Base-by-base conservation (phyloP, 2,329 filamentous ascomycete genomes). In the Falciphora oryzae region DNA sequence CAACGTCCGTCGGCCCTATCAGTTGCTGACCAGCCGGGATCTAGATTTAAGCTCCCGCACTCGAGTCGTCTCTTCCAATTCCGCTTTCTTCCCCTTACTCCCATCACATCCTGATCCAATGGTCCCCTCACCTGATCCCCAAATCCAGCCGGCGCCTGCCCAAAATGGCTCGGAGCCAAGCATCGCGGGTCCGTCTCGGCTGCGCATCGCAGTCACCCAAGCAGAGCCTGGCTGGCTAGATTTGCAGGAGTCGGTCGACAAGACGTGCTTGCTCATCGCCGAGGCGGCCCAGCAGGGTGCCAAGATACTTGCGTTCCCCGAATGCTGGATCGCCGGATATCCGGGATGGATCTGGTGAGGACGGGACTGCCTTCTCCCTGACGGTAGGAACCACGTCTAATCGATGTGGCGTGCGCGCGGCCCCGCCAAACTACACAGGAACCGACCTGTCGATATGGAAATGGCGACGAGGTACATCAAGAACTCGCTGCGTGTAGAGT, bases 171-270 rank as follows among this genome's bases (percentile, higher is more conserved):
- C 32, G 32, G 11, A 32, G 5, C 32, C 32, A 8, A 32, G 32
- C 32, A 32, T 8, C 32, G 32, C 32, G 32, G 32, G 8, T 8
- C 32, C 32, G 32, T 32, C 32, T 13, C 32, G 32, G 32, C 53
- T 64, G 14, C 56, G 57, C 25, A 76, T 81, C 27, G 80, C 78
- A n/a, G 79, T 80, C n/a, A 76, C 78, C 0, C 83, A 86, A 68
- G 77, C 80, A 11, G 84, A 86, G 69, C 82, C 83, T 0, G 76
- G 74, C 13, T 86, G 82, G 81, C 74, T 85, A 4, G 80, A 86
- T 66, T 74, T 85, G 3, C 70, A 75, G 8, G 79, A 68, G 0
- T 74, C 76, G 0, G 77, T 85, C 4, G 68, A 75, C 1, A 85
- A 85, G 71, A 81, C 82, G 5, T 77, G 78, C 67, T 66, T 68